Evolutionary conservation across 2,329 filamentous ascomycete species (phyloP).

Genomic region (Fusarium hostae): DNA sequence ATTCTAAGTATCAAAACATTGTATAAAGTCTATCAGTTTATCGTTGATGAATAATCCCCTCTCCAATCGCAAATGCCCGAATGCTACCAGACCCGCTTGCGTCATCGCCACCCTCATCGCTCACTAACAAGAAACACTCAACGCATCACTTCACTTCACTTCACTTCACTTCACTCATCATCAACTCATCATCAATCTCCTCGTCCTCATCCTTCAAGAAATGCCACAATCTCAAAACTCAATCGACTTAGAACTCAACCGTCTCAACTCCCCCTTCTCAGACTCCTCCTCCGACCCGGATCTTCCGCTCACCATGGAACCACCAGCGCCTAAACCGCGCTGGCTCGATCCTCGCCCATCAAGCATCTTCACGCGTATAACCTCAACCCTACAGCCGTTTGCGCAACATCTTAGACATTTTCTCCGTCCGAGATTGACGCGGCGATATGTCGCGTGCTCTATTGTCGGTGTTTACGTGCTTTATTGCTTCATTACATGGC

Average conservation of each 20-base stretch:
- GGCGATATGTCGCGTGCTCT: constrained; percentile 49
- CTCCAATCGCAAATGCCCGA: background rate
- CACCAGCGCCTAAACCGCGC: constrained; percentile 31
- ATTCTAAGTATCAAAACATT: no score
- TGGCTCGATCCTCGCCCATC: constrained; percentile 38
- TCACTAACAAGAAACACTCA: constrained; percentile 6
- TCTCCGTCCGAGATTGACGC: constrained; percentile 49
- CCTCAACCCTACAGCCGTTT: constrained; percentile 19
- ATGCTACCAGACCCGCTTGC: constrained; percentile 3
- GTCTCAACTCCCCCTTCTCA: constrained; percentile 15
- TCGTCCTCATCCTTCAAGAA: background rate
- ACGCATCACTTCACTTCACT: background rate
- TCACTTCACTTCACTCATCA: background rate
- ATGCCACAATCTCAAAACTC: constrained; percentile 18
- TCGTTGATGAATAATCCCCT: background rate
- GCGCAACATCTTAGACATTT: constrained; percentile 12
- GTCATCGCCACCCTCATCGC: constrained; percentile 11
- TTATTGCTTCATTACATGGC: constrained; percentile 53
- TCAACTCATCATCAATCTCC: background rate
- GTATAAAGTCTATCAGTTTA: no score
- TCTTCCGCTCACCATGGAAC: constrained; percentile 32
- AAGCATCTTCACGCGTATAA: constrained; percentile 16
- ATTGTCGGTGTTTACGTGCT: constrained; percentile 50
- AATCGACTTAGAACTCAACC: constrained; percentile 26
- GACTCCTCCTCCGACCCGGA: constrained; percentile 27